phyloP scores from a whole-genome alignment of 129 eudicot genomes.

The Chrysanthemum lavandulifolium region DNA sequence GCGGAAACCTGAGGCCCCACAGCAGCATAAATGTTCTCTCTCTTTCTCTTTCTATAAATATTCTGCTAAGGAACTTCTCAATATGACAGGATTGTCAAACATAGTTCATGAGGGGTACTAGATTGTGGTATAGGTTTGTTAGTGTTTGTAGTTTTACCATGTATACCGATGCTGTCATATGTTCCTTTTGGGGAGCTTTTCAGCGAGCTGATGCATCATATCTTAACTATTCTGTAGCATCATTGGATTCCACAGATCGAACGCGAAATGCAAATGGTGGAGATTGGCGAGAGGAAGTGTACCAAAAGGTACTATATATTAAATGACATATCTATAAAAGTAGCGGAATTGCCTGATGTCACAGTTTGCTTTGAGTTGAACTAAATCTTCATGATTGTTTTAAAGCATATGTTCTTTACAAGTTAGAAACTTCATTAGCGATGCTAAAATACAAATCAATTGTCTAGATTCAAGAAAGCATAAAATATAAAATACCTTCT shows the following conservation, averaged over 20 bases:
- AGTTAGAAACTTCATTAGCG: neutral
- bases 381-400: neutral
- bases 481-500: no score
- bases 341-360: neutral
- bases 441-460: no score
- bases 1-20: constrained; percentile 54
- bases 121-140: neutral
- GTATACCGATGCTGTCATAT: neutral
- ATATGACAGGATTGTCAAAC: neutral
- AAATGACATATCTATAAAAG: constrained; percentile 11
- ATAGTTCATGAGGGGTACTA: no score
- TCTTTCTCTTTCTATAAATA: neutral
- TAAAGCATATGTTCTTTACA: neutral
- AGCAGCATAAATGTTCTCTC: constrained; percentile 34
- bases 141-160: constrained; percentile 5
- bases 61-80: neutral
- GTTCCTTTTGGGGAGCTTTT: constrained; percentile 20
- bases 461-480: no score
- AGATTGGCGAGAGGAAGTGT: constrained; percentile 95
- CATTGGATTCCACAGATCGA: constrained; percentile 82
- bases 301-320: constrained; percentile 71
- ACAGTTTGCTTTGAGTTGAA: no score
- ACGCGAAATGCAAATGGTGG: constrained; percentile 68
- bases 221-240: constrained; percentile 43
- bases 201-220: constrained; percentile 19